phyloP scores from a whole-genome alignment of 768 basidiomycete genomes.

The Lactarius hatsudake region DNA sequence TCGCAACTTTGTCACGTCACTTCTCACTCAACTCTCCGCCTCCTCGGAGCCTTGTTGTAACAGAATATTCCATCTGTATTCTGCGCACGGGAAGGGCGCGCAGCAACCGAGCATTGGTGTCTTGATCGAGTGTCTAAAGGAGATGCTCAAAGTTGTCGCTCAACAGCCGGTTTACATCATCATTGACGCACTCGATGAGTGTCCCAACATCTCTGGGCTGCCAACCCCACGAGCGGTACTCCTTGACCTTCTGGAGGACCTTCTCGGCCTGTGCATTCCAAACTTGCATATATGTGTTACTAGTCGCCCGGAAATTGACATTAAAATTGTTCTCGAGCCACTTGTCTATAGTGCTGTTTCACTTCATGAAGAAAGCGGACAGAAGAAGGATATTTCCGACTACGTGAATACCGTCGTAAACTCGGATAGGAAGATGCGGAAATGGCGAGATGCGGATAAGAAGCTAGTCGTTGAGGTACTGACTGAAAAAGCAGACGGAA shows the following conservation, averaged over 20 bases:
- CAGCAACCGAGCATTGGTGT: not conserved
- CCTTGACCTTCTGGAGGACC: not conserved
- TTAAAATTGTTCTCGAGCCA: not conserved
- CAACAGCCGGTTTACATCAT: not conserved
- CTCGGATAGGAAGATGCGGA: not conserved
- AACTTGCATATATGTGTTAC: not conserved
- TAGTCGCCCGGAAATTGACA: not conserved
- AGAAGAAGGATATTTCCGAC: not conserved
- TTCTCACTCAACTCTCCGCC: not conserved
- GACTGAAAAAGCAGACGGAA: not conserved
- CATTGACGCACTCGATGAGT: not conserved
- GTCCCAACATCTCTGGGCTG: not conserved
- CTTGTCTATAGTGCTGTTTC: not conserved
- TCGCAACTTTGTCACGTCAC: not conserved
- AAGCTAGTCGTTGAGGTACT: not conserved
- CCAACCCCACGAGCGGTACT: not conserved
- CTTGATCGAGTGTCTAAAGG: fast-evolving
- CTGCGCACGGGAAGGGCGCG: not conserved
- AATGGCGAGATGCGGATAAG: not conserved
- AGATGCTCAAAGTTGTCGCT: not conserved
- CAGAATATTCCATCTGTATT: not conserved
- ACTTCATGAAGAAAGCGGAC: not conserved
- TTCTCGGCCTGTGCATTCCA: not conserved
- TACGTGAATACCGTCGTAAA: not conserved
- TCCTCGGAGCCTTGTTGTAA: fast-evolving